These are phyloP conservation scores for Alternaria dauci DNA, from an alignment of 2,329 filamentous ascomycete genomes.

Conservation along the genomic window DNA sequence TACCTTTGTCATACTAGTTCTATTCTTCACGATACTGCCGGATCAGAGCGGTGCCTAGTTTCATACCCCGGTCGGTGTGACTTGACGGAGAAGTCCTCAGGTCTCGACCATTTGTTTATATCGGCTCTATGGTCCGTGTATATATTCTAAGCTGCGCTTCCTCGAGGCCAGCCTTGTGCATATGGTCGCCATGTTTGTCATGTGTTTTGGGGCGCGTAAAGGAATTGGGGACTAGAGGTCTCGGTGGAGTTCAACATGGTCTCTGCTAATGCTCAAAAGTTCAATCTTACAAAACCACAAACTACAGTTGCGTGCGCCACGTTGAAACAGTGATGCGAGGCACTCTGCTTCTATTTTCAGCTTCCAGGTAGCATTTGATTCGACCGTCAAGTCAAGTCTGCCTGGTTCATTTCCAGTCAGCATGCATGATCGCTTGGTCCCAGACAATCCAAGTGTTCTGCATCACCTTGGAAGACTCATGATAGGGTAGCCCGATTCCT, in stretches of 20 bases:
- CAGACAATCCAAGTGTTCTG: background rate
- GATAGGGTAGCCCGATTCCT: background rate
- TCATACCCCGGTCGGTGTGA: slow-evolving; percentile 22
- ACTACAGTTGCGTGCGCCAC: background rate
- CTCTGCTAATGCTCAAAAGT: slow-evolving; percentile 24
- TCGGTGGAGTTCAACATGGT: slow-evolving; percentile 12
- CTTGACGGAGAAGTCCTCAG: slow-evolving; percentile 12
- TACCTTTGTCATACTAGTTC: background rate
- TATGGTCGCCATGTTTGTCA: slow-evolving; percentile 30
- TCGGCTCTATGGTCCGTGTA: slow-evolving; percentile 21
- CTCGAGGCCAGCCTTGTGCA: slow-evolving; percentile 19
- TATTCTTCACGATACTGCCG: slow-evolving; percentile 25
- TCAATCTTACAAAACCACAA: background rate
- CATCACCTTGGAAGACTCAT: background rate
- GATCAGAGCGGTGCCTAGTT: slow-evolving; percentile 24
- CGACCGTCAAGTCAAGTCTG: background rate
- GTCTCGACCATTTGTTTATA: slow-evolving; percentile 15
- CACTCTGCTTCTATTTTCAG: background rate
- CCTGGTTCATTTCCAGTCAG: background rate
- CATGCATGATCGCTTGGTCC: background rate
- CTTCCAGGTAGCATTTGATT: background rate
- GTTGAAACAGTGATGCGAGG: background rate
- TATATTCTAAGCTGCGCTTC: slow-evolving; percentile 17
- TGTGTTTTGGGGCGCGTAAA: slow-evolving; percentile 11
- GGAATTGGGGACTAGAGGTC: slow-evolving; percentile 11